phyloP scores from a whole-genome alignment of 345 rosid genomes.

The Angophora floribunda region DNA sequence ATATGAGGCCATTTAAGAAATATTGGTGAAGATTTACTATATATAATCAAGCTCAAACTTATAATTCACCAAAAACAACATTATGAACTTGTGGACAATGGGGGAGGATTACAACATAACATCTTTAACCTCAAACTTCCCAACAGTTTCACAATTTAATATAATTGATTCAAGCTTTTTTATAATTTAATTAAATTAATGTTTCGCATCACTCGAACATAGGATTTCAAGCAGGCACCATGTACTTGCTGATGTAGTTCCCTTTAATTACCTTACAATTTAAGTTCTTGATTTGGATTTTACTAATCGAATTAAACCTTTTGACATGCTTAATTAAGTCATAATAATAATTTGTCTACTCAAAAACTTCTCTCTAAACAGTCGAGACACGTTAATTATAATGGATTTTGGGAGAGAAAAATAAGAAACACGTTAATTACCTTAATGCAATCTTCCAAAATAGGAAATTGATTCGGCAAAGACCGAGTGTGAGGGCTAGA shows the following conservation, averaged over 20 bases:
- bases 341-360: neutral
- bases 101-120: too few relatives aligned
- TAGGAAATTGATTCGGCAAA: neutral
- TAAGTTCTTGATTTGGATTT: neutral
- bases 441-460: neutral
- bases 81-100: too few relatives aligned
- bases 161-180: too few relatives aligned
- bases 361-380: neutral
- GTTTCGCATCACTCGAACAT: too few relatives aligned
- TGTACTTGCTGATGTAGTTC: neutral
- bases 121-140: too few relatives aligned
- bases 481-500: neutral
- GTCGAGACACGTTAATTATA: neutral
- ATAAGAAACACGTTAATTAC: neutral
- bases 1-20: too few relatives aligned
- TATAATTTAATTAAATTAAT: too few relatives aligned
- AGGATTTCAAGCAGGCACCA: neutral
- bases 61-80: too few relatives aligned
- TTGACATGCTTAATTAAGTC: neutral
- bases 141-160: too few relatives aligned
- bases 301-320: neutral
- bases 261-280: neutral
- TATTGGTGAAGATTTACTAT: too few relatives aligned
- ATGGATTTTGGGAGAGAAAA: neutral
- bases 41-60: too few relatives aligned